phyloP scores from a whole-genome alignment of 495 filamentous ascomycete species.

The Sporormia fimetaria region DNA sequence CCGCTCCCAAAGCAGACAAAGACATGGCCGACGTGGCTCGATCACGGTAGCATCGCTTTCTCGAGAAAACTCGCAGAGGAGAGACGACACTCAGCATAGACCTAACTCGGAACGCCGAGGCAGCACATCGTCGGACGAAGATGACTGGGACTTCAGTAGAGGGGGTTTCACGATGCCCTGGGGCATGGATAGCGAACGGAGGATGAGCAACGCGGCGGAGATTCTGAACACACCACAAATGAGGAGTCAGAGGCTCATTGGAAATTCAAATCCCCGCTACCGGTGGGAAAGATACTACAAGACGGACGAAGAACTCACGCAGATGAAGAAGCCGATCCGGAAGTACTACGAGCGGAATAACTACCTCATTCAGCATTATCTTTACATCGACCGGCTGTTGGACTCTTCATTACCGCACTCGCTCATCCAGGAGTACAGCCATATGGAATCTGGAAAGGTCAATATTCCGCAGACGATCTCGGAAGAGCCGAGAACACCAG shows the following conservation, averaged over 20 bases:
- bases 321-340: conserved; percentile 57
- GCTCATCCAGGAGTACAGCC: conserved; percentile 74
- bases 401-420: conserved; percentile 80
- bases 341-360: conserved; percentile 80
- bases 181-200: conserved; percentile 22
- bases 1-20: no score
- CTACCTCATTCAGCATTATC: conserved; percentile 69
- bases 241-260: conserved; percentile 67
- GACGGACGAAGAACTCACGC: conserved; percentile 50
- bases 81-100: conserved; percentile 10
- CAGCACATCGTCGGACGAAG: conserved; percentile 12
- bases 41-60: no score
- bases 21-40: no score
- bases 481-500: conserved; percentile 35
- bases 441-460: conserved; percentile 33
- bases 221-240: conserved; percentile 57
- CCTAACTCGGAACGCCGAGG: conserved; percentile 16
- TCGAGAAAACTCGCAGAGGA: conserved; percentile 2
- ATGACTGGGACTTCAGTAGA: conserved; percentile 12
- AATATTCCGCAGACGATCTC: conserved; percentile 47
- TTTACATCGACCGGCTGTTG: conserved; percentile 82
- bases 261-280: conserved; percentile 64
- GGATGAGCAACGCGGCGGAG: conserved; percentile 30
- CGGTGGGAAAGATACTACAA: conserved; percentile 66
- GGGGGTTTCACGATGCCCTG: conserved; percentile 11